phyloP scores from a whole-genome alignment of 2,329 filamentous ascomycete genomes.

The Dichotomopilus funicola region DNA sequence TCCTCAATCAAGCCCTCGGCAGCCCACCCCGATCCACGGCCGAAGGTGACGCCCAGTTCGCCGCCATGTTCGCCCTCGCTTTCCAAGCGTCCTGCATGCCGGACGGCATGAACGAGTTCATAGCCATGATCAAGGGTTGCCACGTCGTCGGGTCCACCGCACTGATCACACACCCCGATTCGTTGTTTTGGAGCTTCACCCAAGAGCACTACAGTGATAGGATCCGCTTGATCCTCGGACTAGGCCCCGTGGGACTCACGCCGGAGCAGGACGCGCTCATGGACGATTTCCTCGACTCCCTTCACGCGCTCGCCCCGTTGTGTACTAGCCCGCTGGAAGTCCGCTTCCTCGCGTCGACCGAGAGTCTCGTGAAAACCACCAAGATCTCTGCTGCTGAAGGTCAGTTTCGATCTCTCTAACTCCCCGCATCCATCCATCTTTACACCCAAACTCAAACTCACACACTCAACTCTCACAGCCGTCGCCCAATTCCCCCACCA shows the following conservation, averaged over 20 bases:
- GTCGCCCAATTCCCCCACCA: slow-evolving; percentile 23
- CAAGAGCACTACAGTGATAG: slow-evolving; percentile 25
- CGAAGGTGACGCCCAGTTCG: slow-evolving; percentile 35
- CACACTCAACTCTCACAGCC: slow-evolving; percentile 10
- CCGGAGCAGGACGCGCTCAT: slow-evolving; percentile 22
- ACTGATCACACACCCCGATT: slow-evolving; percentile 13
- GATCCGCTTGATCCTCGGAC: slow-evolving; percentile 22
- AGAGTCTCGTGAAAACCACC: slow-evolving; percentile 26
- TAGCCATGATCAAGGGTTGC: slow-evolving; percentile 35
- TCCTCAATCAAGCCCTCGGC: slow-evolving; percentile 31
- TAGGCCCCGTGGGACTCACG: slow-evolving; percentile 3
- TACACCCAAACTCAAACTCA: not conserved
- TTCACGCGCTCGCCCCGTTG: slow-evolving; percentile 26
- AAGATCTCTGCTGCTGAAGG: slow-evolving; percentile 26
- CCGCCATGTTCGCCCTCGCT: slow-evolving; percentile 31
- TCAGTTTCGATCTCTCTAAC: slow-evolving; percentile 15
- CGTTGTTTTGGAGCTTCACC: slow-evolving; percentile 20
- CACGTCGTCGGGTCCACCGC: slow-evolving; percentile 14
- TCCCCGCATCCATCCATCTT: not conserved
- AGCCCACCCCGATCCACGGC: slow-evolving; percentile 22
- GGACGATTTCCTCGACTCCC: slow-evolving; percentile 27
- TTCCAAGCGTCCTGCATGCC: slow-evolving; percentile 36
- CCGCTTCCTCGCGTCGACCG: slow-evolving; percentile 27
- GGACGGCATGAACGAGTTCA: slow-evolving; percentile 35
- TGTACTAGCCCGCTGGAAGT: slow-evolving; percentile 30